Evolutionary conservation across 108 stramenopile genomes (phyloP).

Genomic region (Epipyxis sp.): DNA sequence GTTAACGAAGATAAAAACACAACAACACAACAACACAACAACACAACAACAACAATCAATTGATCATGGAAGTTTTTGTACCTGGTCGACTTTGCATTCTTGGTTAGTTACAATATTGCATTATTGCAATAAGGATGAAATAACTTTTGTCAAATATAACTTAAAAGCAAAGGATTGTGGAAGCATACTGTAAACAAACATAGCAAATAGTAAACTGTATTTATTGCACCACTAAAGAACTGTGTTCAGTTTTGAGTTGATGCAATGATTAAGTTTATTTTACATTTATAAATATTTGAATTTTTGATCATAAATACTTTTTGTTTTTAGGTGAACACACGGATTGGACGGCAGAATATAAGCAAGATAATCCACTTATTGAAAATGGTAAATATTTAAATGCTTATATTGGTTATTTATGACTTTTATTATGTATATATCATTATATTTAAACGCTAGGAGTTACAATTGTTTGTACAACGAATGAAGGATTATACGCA

Average conservation of each 20-base stretch:
- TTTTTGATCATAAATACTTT: background rate
- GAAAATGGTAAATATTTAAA: background rate
- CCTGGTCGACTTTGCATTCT: slow-evolving; percentile 48
- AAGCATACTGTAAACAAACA: no score
- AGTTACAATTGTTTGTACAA: slow-evolving; percentile 42
- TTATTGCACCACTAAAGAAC: no score
- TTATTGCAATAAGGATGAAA: background rate
- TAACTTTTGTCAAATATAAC: no score
- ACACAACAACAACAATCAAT: no score
- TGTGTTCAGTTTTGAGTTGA: no score
- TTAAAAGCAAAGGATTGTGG: no score
- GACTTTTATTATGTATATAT: background rate
- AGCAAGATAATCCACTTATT: background rate
- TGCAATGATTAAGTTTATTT: no score
- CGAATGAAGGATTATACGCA: slow-evolving; percentile 47
- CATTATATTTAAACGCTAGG: slow-evolving; percentile 20
- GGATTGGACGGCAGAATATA: slow-evolving; percentile 39
- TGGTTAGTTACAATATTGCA: slow-evolving; percentile 29
- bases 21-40: no score
- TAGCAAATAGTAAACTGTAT: no score
- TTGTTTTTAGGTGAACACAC: slow-evolving; percentile 32
- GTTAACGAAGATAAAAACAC: no score
- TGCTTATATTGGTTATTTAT: no score
- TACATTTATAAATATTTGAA: background rate
- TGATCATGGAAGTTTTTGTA: slow-evolving; percentile 42